Base-by-base conservation (phyloP, 179 eudicot genomes). In the Silene coronaria region DNA sequence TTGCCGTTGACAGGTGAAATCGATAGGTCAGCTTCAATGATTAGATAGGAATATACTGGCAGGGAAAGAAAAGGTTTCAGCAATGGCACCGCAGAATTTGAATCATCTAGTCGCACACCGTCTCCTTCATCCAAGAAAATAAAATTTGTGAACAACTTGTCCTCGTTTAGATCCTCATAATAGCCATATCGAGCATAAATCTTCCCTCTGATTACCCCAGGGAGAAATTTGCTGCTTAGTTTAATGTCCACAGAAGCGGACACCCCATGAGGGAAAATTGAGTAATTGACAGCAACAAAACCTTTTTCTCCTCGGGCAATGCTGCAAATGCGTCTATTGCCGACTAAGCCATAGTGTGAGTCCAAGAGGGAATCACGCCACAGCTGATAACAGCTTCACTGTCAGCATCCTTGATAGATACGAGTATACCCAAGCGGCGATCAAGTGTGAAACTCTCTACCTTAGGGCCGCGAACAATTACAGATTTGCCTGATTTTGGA, bases 231-330 rank as follows among this genome's bases (percentile, higher is more conserved):
- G 51, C 26, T 14, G 3, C 10, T 2, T 48, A 36, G 26, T 67
- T 34, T 67, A 19, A 67, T 8, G 13, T 67, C 26, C 70, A 67
- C 26, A 67, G 7, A 3, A 19, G 70, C 70, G n/a, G 23, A 0
- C 11, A 67, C 26, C n/a, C 23, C 70, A 28, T 19, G 27, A 32
- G 48, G 48, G 70, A 67, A 32, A 13, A 17, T 6, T n/a, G 51
- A 34, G 45, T 16, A 67, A 36, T 67, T 51, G 70, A 67, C 51
- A 0, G 38, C 70, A 34, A 26, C 70, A 67, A 67, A 67, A 34
- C 70, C 70, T 7, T 10, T 24, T 16, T n/a, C 51, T 19, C 70
- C 70, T 23, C 51, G 45, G 11, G 36, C 14, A n/a, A 67, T 14
- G 8, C 5, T 34, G 19, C 70, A 67, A 48, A 17, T n/a, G 38